These are phyloP conservation scores for Fremontodendron californicum DNA, from an alignment of 345 rosid species.

Conservation along the genomic window DNA sequence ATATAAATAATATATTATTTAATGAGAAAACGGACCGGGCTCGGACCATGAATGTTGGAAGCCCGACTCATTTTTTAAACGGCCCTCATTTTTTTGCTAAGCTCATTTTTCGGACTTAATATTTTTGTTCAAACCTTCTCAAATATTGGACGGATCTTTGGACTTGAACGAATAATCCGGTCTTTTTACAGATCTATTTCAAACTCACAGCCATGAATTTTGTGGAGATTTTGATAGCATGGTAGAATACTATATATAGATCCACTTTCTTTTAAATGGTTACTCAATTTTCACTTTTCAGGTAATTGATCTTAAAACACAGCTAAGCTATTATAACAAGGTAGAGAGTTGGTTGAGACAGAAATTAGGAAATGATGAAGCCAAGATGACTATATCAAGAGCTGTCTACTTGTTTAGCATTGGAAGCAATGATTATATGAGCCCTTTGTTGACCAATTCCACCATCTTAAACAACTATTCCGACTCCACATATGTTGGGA, in stretches of 20 bases:
- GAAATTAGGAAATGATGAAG: constrained; percentile 52
- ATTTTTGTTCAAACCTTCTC: no score
- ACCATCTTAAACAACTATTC: constrained; percentile 37
- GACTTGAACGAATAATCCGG: no score
- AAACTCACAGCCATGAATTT: not conserved
- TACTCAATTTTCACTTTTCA: not conserved
- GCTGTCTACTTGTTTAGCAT: constrained; percentile 20
- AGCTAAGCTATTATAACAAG: constrained; percentile 47
- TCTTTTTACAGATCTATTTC: no score
- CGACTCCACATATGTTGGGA: constrained; percentile 39
- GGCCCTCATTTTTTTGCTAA: no score
- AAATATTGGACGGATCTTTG: no score
- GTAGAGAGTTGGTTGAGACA: constrained; percentile 44
- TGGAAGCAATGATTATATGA: constrained; percentile 14
- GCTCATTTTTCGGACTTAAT: no score
- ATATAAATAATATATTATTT: no score
- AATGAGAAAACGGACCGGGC: no score
- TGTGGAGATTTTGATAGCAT: not conserved
- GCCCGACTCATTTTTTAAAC: no score
- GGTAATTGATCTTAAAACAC: constrained; percentile 57
- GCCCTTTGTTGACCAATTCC: constrained; percentile 62
- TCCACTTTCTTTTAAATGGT: not conserved
- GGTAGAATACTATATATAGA: not conserved
- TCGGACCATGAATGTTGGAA: no score
- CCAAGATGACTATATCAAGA: constrained; percentile 41